Percentiles rank a stretch among this genome's conserved stretches.
Conservation (phyloP, 495 filamentous ascomycete genomes). For the Clavariopsis aquatica region DNA sequence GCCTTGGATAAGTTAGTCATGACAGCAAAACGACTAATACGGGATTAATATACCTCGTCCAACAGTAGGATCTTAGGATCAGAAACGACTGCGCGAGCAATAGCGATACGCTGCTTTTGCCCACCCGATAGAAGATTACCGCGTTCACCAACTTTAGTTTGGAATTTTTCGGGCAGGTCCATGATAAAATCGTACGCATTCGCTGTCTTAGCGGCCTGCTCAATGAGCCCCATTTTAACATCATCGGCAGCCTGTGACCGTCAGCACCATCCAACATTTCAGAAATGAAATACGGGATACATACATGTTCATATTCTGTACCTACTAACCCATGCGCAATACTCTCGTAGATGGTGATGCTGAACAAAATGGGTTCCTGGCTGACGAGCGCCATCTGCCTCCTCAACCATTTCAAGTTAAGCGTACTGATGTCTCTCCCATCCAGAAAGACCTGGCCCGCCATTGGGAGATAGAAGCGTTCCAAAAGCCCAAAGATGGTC, state of each 20-base stretch:
- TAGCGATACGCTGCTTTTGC: conserved; percentile 71
- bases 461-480: conserved; percentile 90
- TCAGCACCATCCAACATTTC: too few species aligned
- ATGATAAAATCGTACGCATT: conserved; percentile 90
- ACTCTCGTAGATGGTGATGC: neutral
- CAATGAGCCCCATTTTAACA: conserved; percentile 55
- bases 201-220: conserved; percentile 57
- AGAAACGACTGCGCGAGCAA: conserved; percentile 83
- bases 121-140: conserved; percentile 89
- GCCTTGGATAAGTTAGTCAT: too few species aligned
- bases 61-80: conserved; percentile 91
- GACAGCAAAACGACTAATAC: too few species aligned
- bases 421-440: conserved; percentile 71
- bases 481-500: conserved; percentile 86
- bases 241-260: conserved; percentile 27
- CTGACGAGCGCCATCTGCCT: conserved; percentile 87
- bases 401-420: conserved; percentile 88
- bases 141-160: conserved; percentile 91
- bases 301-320: too few species aligned
- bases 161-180: conserved; percentile 78
- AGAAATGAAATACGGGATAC: too few species aligned
- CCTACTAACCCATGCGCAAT: neutral
- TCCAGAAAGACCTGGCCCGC: conserved; percentile 59
- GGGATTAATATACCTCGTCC: too few species aligned
- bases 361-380: conserved; percentile 80